These are phyloP conservation scores for Hyaloscypha bicolor DNA, from an alignment of 495 filamentous ascomycete species.

Conservation along the genomic window DNA sequence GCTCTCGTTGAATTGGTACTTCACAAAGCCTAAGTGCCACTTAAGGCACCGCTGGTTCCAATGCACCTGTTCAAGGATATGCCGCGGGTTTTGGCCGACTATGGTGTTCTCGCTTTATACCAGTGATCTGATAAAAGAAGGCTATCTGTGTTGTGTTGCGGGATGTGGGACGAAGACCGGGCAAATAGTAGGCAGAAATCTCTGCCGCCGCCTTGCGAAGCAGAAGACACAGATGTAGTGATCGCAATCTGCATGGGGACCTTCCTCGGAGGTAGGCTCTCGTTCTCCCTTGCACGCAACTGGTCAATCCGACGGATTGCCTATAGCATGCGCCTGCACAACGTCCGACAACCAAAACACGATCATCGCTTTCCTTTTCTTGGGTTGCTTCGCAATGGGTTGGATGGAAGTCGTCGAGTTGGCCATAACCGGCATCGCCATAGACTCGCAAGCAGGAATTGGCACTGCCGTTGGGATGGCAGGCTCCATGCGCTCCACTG, in stretches of 20 bases:
- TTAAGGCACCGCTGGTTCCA: slow-evolving; percentile 35
- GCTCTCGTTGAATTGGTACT: slow-evolving; percentile 40
- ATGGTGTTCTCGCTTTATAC: slow-evolving; percentile 28
- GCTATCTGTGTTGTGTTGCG: background rate
- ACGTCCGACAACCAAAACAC: too few relatives aligned
- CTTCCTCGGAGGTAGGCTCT: background rate
- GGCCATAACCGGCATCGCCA: background rate
- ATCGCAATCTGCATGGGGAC: background rate
- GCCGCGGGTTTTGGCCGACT: slow-evolving; percentile 34
- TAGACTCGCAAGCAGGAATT: slow-evolving; percentile 37
- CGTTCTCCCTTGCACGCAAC: too few relatives aligned
- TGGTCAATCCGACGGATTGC: too few relatives aligned
- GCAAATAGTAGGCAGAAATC: background rate
- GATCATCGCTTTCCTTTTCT: too few relatives aligned
- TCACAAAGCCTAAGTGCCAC: slow-evolving; percentile 32
- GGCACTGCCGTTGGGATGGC: slow-evolving; percentile 44
- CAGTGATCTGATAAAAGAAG: background rate
- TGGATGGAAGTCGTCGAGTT: too few relatives aligned
- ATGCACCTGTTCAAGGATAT: slow-evolving; percentile 39
- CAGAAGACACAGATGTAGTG: background rate
- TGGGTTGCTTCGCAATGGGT: too few relatives aligned
- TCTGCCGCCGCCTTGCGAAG: background rate
- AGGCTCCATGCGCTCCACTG: slow-evolving; percentile 33
- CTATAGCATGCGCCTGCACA: too few relatives aligned
- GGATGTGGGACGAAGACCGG: background rate